phyloP scores from a whole-genome alignment of 108 stramenopile species.

The Fistulifera pelliculosa region DNA sequence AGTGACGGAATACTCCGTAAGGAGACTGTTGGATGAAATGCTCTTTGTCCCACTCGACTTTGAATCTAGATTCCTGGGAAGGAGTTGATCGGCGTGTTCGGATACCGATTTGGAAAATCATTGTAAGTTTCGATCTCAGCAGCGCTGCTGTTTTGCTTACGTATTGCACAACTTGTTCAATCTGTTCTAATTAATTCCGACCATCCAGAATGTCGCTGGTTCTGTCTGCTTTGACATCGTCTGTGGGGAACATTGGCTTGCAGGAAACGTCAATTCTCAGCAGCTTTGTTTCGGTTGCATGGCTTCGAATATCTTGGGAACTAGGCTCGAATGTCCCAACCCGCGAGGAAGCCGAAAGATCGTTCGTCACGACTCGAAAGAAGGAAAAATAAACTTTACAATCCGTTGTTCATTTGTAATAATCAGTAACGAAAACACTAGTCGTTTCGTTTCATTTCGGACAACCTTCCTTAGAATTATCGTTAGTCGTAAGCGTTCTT shows the following conservation, averaged over 20 bases:
- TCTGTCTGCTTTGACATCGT: slow-evolving; percentile 60
- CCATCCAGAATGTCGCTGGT: slow-evolving; percentile 47
- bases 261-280: slow-evolving; percentile 57
- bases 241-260: slow-evolving; percentile 46
- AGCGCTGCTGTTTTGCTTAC: no score
- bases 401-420: no score
- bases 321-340: slow-evolving; percentile 70
- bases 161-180: no score
- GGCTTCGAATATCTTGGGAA: slow-evolving; percentile 58
- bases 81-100: slow-evolving; percentile 83
- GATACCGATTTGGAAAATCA: slow-evolving; percentile 78
- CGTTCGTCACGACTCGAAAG: neutral
- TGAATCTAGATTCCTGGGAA: slow-evolving; percentile 80
- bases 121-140: slow-evolving; percentile 17
- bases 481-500: no score
- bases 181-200: no score
- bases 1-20: slow-evolving; percentile 72
- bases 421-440: no score
- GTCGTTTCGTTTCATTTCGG: no score
- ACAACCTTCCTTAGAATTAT: no score
- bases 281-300: slow-evolving; percentile 40
- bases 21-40: slow-evolving; percentile 85
- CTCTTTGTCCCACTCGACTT: slow-evolving; percentile 81
- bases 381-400: no score
- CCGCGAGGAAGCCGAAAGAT: slow-evolving; percentile 54